phyloP scores from a whole-genome alignment of 768 basidiomycete genomes.

The Lyophyllum decastes region DNA sequence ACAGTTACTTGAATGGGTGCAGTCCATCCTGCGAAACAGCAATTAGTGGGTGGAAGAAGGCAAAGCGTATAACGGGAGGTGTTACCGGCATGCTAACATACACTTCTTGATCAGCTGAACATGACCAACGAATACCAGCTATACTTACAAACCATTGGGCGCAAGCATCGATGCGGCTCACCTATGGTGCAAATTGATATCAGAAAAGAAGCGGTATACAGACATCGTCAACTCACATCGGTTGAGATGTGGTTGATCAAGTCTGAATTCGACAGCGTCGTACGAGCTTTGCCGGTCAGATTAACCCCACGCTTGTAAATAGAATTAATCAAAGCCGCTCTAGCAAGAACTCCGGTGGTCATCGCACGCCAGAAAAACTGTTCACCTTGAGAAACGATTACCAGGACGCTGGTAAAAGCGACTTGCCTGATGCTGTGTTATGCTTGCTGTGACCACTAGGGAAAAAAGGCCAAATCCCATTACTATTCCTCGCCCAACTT shows the following conservation, averaged over 20 bases:
- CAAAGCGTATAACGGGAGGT: background rate
- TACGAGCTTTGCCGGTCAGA: constrained; percentile 67
- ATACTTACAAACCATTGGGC: constrained; percentile 73
- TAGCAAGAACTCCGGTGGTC: constrained; percentile 62
- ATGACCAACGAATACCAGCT: constrained; percentile 1
- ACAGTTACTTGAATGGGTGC: constrained; percentile 66
- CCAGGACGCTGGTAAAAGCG: background rate
- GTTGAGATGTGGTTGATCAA: constrained; percentile 65
- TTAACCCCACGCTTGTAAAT: constrained; percentile 71
- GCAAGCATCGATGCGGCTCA: constrained; percentile 58
- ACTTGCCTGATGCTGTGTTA: constrained; percentile 64
- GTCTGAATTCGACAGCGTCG: constrained; percentile 58
- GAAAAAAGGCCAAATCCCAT: constrained; percentile 58
- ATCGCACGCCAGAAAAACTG: constrained; percentile 76
- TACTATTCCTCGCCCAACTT: constrained; percentile 56
- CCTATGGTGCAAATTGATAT: constrained; percentile 28
- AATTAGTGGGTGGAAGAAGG: background rate
- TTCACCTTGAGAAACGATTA: background rate
- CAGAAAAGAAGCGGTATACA: background rate
- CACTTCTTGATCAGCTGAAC: background rate
- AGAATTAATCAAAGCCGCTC: constrained; percentile 66
- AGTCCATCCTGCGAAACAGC: constrained; percentile 49
- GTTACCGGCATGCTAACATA: constrained; percentile 41
- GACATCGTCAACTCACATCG: constrained; percentile 46
- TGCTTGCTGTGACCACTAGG: constrained; percentile 49